phyloP scores from a whole-genome alignment of 345 rosid species.

The Aquilaria malaccensis region DNA sequence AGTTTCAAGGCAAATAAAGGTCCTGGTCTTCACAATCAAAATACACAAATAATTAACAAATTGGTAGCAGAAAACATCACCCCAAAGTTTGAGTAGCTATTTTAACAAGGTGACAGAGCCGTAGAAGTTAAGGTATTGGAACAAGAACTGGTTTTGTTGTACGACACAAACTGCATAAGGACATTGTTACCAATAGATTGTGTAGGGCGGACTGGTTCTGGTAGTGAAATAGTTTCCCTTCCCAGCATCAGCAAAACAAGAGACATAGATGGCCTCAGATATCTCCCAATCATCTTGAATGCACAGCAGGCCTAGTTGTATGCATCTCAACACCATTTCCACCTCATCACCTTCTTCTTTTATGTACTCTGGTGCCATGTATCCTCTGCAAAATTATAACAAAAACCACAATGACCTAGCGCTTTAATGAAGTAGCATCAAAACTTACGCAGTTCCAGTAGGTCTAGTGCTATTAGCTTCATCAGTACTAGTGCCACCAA shows the following conservation, averaged over 20 bases:
- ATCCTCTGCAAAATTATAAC: slow-evolving; percentile 22
- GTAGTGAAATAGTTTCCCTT: slow-evolving; percentile 19
- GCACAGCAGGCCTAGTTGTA: slow-evolving; percentile 64
- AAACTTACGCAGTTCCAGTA: slow-evolving; percentile 27
- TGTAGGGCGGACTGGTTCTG: slow-evolving; percentile 28
- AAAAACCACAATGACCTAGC: background rate
- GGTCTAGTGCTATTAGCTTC: slow-evolving; percentile 18
- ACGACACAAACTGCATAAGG: too few relatives aligned
- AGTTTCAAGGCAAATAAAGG: too few relatives aligned
- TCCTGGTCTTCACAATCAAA: too few relatives aligned
- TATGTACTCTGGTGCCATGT: slow-evolving; percentile 43
- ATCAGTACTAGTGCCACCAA: slow-evolving; percentile 10
- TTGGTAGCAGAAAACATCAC: too few relatives aligned
- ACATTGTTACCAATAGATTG: too few relatives aligned
- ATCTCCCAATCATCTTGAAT: slow-evolving; percentile 38
- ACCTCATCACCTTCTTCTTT: slow-evolving; percentile 3
- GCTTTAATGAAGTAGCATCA: too few relatives aligned
- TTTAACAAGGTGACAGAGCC: too few relatives aligned
- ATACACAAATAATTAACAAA: too few relatives aligned
- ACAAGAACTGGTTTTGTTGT: too few relatives aligned
- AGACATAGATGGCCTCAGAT: slow-evolving; percentile 44
- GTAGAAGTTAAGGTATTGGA: too few relatives aligned
- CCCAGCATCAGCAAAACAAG: slow-evolving; percentile 39
- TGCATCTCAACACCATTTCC: slow-evolving; percentile 31
- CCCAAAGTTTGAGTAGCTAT: too few relatives aligned